Evolutionary conservation across 352 stramenopile species (phyloP).

Genomic region (Phytophthora multivora): DNA sequence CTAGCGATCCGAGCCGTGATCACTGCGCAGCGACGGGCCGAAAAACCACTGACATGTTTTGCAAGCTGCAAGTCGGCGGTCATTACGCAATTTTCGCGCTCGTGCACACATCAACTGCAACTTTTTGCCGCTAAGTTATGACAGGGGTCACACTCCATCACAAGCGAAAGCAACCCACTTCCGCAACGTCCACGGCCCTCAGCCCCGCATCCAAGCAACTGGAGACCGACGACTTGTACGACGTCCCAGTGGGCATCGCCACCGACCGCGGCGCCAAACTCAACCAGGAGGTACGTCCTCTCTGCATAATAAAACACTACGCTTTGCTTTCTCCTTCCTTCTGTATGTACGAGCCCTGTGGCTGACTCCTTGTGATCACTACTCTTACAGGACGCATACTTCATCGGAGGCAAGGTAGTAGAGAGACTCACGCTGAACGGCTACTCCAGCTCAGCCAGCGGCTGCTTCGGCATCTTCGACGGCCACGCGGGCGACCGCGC

Average conservation of each 20-base stretch:
- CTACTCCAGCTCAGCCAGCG: slow-evolving; percentile 58
- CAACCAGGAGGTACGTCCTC: slow-evolving; percentile 67
- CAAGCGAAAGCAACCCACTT: slow-evolving; percentile 45
- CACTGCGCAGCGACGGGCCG: slow-evolving; percentile 3
- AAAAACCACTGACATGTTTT: slow-evolving; percentile 8
- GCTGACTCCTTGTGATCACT: slow-evolving; percentile 2
- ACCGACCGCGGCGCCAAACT: slow-evolving; percentile 75
- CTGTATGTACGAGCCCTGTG: background rate
- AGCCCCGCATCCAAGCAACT: slow-evolving; percentile 40
- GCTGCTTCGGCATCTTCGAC: slow-evolving; percentile 87
- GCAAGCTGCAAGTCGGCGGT: slow-evolving; percentile 3
- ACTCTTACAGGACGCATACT: slow-evolving; percentile 75
- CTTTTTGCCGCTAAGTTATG: slow-evolving; percentile 17
- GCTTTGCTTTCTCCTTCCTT: no score
- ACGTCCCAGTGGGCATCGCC: slow-evolving; percentile 61
- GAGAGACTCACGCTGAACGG: slow-evolving; percentile 81
- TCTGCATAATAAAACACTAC: background rate
- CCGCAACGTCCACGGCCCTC: slow-evolving; percentile 13
- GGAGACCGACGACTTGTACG: slow-evolving; percentile 50
- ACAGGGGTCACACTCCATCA: slow-evolving; percentile 19
- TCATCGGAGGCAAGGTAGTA: slow-evolving; percentile 65
- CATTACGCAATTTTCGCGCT: slow-evolving; percentile 24
- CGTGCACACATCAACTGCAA: slow-evolving; percentile 14
- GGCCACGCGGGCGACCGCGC: slow-evolving; percentile 81
- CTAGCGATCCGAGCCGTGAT: slow-evolving; percentile 13